A percentile compares a stretch with the other conserved stretches of the same genome.
Conservation (phyloP, 1,284 basidiomycete genomes). For the Afroboletus lepidellus region DNA sequence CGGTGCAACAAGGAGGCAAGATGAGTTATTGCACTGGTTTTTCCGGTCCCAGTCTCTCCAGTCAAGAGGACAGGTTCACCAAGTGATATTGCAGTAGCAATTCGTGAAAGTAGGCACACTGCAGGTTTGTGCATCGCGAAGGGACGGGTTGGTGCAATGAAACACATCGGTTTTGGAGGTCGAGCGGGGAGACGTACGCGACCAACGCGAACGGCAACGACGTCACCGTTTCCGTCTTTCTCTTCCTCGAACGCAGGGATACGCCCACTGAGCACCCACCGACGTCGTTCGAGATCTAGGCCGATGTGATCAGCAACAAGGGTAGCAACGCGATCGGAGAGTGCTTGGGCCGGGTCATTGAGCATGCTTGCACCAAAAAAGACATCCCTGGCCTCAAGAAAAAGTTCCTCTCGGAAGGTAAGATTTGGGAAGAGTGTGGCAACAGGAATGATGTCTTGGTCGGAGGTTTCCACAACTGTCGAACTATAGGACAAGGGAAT, state of each 20-base stretch:
- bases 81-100: conserved; percentile 73
- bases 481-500: conserved; percentile 49
- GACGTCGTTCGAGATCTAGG: conserved; percentile 59
- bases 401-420: conserved; percentile 84
- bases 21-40: conserved; percentile 91
- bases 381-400: conserved; percentile 87
- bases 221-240: conserved; percentile 61
- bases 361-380: conserved; percentile 79
- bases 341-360: conserved; percentile 52
- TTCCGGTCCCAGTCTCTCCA: conserved; percentile 98
- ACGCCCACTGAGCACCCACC: conserved; percentile 57
- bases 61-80: conserved; percentile 89
- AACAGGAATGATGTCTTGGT: conserved; percentile 24
- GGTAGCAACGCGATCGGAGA: conserved; percentile 47
- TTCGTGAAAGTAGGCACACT: conserved; percentile 75
- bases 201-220: conserved; percentile 56
- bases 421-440: conserved; percentile 65
- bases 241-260: conserved; percentile 69
- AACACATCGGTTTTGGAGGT: conserved; percentile 37
- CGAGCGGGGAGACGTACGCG: conserved; percentile 53
- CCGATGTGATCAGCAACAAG: conserved; percentile 66
- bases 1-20: conserved; percentile 80
- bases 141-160: conserved; percentile 46
- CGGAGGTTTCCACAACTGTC: conserved; percentile 43
- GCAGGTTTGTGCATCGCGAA: conserved; percentile 94